Percentiles rank a stretch among this genome's conserved stretches.
Evolutionary conservation across 2,329 filamentous ascomycete species (phyloP).

Genomic region (Epichloe gansuensis): DNA sequence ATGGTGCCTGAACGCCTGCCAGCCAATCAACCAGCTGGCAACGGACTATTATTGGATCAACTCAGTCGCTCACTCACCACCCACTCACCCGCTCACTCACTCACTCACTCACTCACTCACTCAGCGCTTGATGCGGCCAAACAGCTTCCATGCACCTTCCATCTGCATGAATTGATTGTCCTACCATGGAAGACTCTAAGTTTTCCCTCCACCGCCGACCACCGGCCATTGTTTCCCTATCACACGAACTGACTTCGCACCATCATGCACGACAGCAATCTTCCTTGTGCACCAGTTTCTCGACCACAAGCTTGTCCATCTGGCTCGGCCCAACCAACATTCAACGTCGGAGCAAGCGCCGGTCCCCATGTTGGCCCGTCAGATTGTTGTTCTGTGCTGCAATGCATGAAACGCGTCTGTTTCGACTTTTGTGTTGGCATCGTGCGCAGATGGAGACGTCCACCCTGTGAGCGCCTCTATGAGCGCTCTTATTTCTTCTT

Average conservation of each 20-base stretch:
- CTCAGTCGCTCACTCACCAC: no score
- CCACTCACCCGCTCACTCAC: not conserved
- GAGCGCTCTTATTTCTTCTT: not conserved
- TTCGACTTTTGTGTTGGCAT: not conserved
- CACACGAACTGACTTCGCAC: not conserved
- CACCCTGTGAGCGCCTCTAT: not conserved
- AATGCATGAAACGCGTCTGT: not conserved
- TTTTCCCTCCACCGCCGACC: not conserved
- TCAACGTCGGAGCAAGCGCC: constrained; percentile 3
- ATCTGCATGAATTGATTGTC: not conserved
- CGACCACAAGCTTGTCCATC: not conserved
- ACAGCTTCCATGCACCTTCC: not conserved
- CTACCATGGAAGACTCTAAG: no score
- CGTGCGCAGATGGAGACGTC: not conserved
- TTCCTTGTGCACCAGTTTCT: not conserved
- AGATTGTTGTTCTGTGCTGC: not conserved
- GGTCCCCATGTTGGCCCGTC: not conserved
- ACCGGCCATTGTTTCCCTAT: not conserved
- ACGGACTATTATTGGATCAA: not conserved
- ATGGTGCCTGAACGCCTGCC: not conserved
- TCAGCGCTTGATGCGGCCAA: not conserved
- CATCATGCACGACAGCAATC: not conserved
- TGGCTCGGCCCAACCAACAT: not conserved
- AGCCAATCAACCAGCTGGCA: not conserved
- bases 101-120: not conserved